phyloP scores from a whole-genome alignment of 2,329 filamentous ascomycete genomes.

The Arthrobotrys sinensis region DNA sequence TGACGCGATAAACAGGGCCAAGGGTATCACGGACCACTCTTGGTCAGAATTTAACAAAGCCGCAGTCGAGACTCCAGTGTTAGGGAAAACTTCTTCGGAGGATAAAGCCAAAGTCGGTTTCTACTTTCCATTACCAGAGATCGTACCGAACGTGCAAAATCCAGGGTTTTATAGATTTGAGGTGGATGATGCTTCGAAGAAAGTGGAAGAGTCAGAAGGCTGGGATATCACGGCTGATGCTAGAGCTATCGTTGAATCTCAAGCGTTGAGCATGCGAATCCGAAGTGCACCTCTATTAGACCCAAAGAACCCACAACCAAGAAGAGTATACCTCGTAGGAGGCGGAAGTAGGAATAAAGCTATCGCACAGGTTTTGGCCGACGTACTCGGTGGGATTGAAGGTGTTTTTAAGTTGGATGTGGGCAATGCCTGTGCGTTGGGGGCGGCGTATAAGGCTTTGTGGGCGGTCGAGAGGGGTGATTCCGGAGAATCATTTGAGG shows the following conservation, averaged over 20 bases:
- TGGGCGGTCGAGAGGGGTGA: constrained; percentile 83
- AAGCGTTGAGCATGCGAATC: constrained; percentile 90
- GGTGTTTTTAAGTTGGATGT: constrained; percentile 95
- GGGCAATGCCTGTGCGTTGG: constrained; percentile 93
- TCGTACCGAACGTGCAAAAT: constrained; percentile 85
- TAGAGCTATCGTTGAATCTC: constrained; percentile 91
- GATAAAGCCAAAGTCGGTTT: constrained; percentile 86
- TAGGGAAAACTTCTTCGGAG: constrained; percentile 71
- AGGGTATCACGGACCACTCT: constrained; percentile 70
- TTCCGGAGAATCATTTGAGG: constrained; percentile 83
- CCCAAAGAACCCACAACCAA: constrained; percentile 77
- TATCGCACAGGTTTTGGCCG: constrained; percentile 85
- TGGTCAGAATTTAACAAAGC: constrained; percentile 87
- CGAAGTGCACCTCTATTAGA: constrained; percentile 72
- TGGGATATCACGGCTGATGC: constrained; percentile 80
- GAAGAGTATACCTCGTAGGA: constrained; percentile 92
- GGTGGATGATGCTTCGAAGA: constrained; percentile 73
- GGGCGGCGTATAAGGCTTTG: constrained; percentile 94
- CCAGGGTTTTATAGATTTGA: constrained; percentile 90
- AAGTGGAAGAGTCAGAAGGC: constrained; percentile 66
- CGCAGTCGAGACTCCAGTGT: constrained; percentile 77
- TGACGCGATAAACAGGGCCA: constrained; percentile 78
- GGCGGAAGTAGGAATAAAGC: constrained; percentile 91
- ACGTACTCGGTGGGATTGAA: constrained; percentile 89
- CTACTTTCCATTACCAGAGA: constrained; percentile 96